Base-by-base conservation (phyloP, 2,329 filamentous ascomycete genomes). In the Fusarium sp. region DNA sequence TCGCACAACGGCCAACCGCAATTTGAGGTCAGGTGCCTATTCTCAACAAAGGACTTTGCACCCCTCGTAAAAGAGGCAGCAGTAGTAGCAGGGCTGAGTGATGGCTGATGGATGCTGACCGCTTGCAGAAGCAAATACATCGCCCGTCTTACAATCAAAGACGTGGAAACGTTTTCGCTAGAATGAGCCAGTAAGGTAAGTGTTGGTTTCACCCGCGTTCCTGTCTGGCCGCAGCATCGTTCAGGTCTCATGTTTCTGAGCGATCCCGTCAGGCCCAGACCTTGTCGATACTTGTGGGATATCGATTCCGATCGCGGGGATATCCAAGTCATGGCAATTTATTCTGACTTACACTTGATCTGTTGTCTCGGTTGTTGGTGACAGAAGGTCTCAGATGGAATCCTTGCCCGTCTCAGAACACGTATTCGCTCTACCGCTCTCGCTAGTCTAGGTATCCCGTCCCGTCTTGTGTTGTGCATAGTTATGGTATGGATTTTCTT, bases 1-100 rank as follows among this genome's bases (percentile, higher is more conserved):
- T 63, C 63, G 63, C 66, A 66, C 66, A 69, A 65, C 66, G 52
- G 62, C 68, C 69, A 71, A 73, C 66, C 63, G 68, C 70, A 70
- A 78, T 75, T 72, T 74, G 63, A 59, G 27, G 68, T 78, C 74
- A 78, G 56, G 68, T 76, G 68, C 69, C 63, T 6, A 9, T 8
- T 45, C 71, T 73, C 70, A 75, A 70, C 70, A 69, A 37, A 37
- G 59, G 62, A 59, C 43, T 63, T 64, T 47, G 30, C 30, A 32
- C 66, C 32, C 33, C 33, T 50, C 45, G 45, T 50, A n/a, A 50
- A 50, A 30, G 9, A 37, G 14, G 43, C 22, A 15, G 22, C 43
- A 25, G 14, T 8, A 47, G 45, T 9, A 50, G 25, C 54, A 32
- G 20, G 38, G 59, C 63, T 63, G 58, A 52, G 37, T 37, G 40